These are phyloP conservation scores for Vaccinium macrocarpon DNA, from an alignment of 148 eudicot species.

Conservation along the genomic window DNA sequence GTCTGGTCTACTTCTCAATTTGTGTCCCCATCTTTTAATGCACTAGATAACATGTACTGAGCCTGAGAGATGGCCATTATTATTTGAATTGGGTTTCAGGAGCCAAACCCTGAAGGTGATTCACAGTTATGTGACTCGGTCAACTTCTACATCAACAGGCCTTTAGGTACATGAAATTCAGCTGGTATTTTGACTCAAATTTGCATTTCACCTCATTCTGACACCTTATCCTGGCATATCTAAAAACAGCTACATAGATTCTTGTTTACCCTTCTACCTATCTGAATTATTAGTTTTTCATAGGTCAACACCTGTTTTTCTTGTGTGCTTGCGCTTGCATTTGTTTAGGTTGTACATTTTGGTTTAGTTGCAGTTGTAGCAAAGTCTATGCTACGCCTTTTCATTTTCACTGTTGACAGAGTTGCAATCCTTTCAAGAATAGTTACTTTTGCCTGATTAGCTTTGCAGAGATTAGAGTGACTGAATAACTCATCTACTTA, in stretches of 20 bases:
- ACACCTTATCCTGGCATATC: not conserved
- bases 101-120: constrained; percentile 73
- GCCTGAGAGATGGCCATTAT: constrained; percentile 9
- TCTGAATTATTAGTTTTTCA: not conserved
- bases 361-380: not conserved
- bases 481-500: not conserved
- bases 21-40: not conserved
- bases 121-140: constrained; percentile 61
- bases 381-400: not conserved
- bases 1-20: constrained; percentile 26
- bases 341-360: not conserved
- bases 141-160: constrained; percentile 71
- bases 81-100: constrained; percentile 42
- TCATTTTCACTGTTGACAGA: not conserved
- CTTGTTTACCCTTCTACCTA: constrained; percentile 7
- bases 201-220: not conserved
- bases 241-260: not conserved
- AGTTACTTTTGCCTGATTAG: not conserved
- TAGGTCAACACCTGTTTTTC: not conserved
- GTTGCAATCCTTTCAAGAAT: not conserved
- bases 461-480: not conserved
- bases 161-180: constrained; percentile 48
- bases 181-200: constrained; percentile 9
- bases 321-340: not conserved
- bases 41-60: not conserved